phyloP scores from a whole-genome alignment of 1,139 yeast genomes.

The Taphrina communis region DNA sequence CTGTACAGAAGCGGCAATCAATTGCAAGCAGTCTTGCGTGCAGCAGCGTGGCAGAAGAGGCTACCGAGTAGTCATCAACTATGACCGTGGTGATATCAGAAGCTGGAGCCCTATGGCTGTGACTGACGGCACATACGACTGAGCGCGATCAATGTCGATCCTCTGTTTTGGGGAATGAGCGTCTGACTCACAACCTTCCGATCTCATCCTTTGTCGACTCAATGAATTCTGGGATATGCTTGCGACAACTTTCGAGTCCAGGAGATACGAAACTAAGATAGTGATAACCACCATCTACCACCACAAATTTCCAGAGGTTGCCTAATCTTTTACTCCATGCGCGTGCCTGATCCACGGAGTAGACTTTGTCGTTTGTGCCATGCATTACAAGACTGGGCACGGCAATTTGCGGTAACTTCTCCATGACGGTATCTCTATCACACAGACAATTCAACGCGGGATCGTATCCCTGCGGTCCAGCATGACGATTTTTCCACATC shows the following conservation, averaged over 20 bases:
- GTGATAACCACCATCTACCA: constrained; percentile 32
- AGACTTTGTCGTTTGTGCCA: constrained; percentile 28
- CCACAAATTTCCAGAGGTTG: constrained; percentile 12
- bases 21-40: background rate
- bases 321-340: constrained; percentile 14
- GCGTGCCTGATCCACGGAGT: constrained; percentile 19
- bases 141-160: no score
- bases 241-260: constrained; percentile 15
- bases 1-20: background rate
- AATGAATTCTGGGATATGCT: constrained; percentile 14
- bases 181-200: no score
- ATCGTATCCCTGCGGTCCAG: constrained; percentile 26
- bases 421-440: constrained; percentile 16
- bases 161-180: no score
- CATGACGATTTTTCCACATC: constrained; percentile 15
- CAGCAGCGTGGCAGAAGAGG: background rate
- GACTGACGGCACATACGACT: background rate
- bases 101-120: constrained; percentile 12
- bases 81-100: constrained; percentile 14
- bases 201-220: background rate
- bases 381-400: constrained; percentile 20
- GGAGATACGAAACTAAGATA: constrained; percentile 28
- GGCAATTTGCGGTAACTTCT: background rate
- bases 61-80: constrained; percentile 5
- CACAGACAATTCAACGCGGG: constrained; percentile 25